Conservation (phyloP, 202 grass and related monocot genomes). For the Brachypodium distachyon region DNA sequence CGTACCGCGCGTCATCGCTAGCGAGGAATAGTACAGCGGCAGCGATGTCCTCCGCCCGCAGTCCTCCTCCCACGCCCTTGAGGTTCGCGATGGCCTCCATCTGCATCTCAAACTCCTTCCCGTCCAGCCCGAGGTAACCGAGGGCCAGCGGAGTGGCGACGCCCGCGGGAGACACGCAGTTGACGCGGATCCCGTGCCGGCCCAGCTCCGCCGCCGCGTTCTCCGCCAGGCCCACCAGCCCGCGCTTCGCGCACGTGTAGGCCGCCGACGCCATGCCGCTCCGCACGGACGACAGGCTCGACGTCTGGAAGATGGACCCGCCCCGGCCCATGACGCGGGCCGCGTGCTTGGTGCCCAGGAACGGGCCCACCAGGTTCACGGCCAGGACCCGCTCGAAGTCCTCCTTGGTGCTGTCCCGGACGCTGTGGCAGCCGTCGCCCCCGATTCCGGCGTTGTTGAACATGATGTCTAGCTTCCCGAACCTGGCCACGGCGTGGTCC, state of each 20-base stretch:
- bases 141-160: constrained; percentile 37
- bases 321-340: constrained; percentile 30
- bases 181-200: constrained; percentile 41
- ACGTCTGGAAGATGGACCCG: constrained; percentile 18
- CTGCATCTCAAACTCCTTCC: constrained; percentile 30
- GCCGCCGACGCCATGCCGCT: constrained; percentile 18
- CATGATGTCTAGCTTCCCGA: constrained; percentile 49
- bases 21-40: constrained; percentile 49
- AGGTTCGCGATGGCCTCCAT: constrained; percentile 43
- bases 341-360: constrained; percentile 56
- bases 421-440: constrained; percentile 17
- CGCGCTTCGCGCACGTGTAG: constrained; percentile 41
- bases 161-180: constrained; percentile 44
- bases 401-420: constrained; percentile 26
- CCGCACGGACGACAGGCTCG: constrained; percentile 13
- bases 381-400: constrained; percentile 31
- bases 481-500: constrained; percentile 28
- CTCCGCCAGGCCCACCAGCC: constrained; percentile 33
- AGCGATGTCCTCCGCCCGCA: constrained; percentile 38
- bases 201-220: constrained; percentile 51
- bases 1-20: constrained; percentile 46
- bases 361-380: constrained; percentile 36
- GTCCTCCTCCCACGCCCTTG: constrained; percentile 39
- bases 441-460: constrained; percentile 52
- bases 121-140: constrained; percentile 27